Evolutionary conservation across 108 stramenopile genomes (phyloP).

Genomic region (Aurantiochytrium sp.): DNA sequence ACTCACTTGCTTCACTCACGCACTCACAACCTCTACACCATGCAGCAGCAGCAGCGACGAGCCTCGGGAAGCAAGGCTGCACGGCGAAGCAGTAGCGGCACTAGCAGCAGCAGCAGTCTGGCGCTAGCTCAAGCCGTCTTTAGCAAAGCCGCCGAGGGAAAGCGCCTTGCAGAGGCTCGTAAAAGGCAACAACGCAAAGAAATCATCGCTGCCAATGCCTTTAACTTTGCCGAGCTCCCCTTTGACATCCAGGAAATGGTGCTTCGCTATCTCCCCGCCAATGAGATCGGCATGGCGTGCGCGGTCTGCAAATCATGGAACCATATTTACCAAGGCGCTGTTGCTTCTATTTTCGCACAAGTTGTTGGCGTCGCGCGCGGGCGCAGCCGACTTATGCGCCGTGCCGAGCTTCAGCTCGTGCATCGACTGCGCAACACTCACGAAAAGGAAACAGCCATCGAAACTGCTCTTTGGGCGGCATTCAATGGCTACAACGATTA

Average conservation of each 20-base stretch:
- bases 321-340: neutral
- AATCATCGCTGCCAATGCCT: neutral
- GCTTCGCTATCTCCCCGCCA: neutral
- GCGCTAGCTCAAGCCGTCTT: neutral
- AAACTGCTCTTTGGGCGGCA: neutral
- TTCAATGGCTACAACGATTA: slow-evolving; percentile 10
- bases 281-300: neutral
- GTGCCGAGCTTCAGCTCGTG: neutral
- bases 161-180: neutral
- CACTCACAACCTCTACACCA: too few relatives aligned
- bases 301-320: slow-evolving; percentile 1
- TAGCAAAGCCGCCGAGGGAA: slow-evolving; percentile 4
- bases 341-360: neutral
- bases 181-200: neutral
- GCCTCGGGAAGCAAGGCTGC: too few relatives aligned
- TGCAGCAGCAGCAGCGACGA: too few relatives aligned
- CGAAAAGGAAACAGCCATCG: slow-evolving; percentile 17
- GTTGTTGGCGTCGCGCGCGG: slow-evolving; percentile 1
- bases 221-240: neutral
- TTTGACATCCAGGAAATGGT: slow-evolving; percentile 14
- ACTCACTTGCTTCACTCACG: too few relatives aligned
- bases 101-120: neutral
- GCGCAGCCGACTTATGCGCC: neutral
- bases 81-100: too few relatives aligned
- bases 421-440: slow-evolving; percentile 5